Conservation (phyloP, 2,329 filamentous ascomycete species). For the Corinectria fuckeliana region DNA sequence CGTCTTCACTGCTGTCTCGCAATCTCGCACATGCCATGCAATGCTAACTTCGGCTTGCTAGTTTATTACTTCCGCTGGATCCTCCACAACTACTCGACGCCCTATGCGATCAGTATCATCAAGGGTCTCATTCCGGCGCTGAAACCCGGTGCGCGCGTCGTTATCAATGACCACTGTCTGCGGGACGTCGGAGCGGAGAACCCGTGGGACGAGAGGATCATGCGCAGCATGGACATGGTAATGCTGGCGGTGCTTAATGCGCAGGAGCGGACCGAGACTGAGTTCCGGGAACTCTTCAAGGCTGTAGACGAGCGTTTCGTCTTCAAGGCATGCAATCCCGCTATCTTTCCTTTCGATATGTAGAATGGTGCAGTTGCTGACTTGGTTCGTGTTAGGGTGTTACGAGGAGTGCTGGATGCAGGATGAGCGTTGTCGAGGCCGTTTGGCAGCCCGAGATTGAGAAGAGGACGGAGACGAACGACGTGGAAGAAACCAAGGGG, state of each 20-base stretch:
- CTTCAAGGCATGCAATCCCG: constrained; percentile 44
- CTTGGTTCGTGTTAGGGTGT: constrained; percentile 44
- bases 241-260: constrained; percentile 61
- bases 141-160: constrained; percentile 58
- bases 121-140: constrained; percentile 60
- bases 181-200: constrained; percentile 47
- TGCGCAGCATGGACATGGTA: constrained; percentile 57
- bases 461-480: neutral
- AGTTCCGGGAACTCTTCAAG: constrained; percentile 54
- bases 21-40: too few relatives aligned
- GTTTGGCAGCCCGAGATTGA: constrained; percentile 49
- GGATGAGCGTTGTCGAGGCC: constrained; percentile 58
- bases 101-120: constrained; percentile 56
- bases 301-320: constrained; percentile 50
- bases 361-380: constrained; percentile 14
- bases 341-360: neutral
- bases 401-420: constrained; percentile 47
- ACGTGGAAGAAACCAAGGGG: neutral
- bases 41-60: constrained; percentile 30
- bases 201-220: constrained; percentile 54
- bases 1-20: constrained; percentile 11
- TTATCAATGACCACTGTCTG: constrained; percentile 55
- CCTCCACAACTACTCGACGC: constrained; percentile 66
- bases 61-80: constrained; percentile 67
- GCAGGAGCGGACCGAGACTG: constrained; percentile 55